A percentile compares a stretch with the other conserved stretches of the same genome.
Conservation (phyloP, 192 early-diverging fungal genomes). For the Coemansia sp. region DNA sequence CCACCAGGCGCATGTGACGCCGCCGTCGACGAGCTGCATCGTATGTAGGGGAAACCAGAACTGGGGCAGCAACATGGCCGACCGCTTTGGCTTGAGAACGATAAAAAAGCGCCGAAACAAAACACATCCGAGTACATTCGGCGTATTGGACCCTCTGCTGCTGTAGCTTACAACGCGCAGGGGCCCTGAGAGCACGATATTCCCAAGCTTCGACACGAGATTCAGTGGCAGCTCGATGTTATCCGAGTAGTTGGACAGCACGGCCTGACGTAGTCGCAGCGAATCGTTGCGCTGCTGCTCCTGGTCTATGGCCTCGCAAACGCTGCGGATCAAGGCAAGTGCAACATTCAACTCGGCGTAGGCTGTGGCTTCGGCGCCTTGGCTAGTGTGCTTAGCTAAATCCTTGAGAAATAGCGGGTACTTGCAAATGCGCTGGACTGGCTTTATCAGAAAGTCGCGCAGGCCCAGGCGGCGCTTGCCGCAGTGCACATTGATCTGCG, state of each 20-base stretch:
- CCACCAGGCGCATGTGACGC: constrained; percentile 26
- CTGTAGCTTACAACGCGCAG: constrained; percentile 24
- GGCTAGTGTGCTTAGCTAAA: constrained; percentile 55
- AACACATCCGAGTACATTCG: constrained; percentile 56
- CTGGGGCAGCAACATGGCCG: constrained; percentile 54
- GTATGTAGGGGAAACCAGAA: constrained; percentile 68
- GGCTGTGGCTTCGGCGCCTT: constrained; percentile 16
- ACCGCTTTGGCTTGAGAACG: constrained; percentile 56
- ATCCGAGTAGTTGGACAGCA: constrained; percentile 36
- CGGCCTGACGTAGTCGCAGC: constrained; percentile 19
- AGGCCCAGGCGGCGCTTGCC: constrained; percentile 29
- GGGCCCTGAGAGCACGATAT: constrained; percentile 39
- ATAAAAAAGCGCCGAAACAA: constrained; percentile 62
- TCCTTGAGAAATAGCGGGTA: constrained; percentile 80
- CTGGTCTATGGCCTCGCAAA: constrained; percentile 39
- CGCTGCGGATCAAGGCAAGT: constrained; percentile 16
- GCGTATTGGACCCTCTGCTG: not conserved
- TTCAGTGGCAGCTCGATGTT: constrained; percentile 35
- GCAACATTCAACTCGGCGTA: constrained; percentile 19
- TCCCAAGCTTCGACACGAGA: constrained; percentile 39
- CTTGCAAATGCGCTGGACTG: constrained; percentile 88
- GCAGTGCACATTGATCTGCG: constrained; percentile 15
- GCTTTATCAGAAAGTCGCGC: constrained; percentile 58
- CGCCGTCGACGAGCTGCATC: constrained; percentile 58
- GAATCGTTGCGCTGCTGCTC: constrained; percentile 40